A percentile compares a stretch with the other conserved stretches of the same genome.
phyloP scores from a whole-genome alignment of 78 protist species.

The Isochrysis galbana region DNA sequence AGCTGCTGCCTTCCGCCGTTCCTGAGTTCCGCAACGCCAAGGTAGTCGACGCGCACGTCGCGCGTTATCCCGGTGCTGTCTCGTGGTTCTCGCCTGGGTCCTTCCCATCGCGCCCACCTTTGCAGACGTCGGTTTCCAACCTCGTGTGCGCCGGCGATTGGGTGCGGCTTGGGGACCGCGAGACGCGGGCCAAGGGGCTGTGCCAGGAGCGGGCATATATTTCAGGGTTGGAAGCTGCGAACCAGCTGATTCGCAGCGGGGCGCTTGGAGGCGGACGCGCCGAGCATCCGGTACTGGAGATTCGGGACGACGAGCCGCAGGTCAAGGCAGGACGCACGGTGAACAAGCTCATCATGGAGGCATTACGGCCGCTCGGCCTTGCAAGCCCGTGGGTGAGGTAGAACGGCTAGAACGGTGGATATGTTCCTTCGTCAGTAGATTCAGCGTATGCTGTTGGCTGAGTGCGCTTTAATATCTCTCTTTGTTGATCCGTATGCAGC shows the following conservation, averaged over 20 bases:
- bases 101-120: background rate
- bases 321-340: background rate
- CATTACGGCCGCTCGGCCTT: background rate
- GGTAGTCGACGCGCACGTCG: background rate
- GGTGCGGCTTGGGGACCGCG: constrained; percentile 44
- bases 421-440: too few relatives aligned
- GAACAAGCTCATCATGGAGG: background rate
- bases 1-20: constrained; percentile 44
- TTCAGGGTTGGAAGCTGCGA: constrained; percentile 40
- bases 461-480: too few relatives aligned
- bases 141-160: constrained; percentile 43
- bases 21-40: background rate
- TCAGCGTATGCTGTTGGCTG: too few relatives aligned
- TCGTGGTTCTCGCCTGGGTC: constrained; percentile 51
- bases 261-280: background rate
- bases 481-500: too few relatives aligned
- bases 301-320: constrained; percentile 48
- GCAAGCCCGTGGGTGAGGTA: too few relatives aligned
- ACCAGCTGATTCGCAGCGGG: constrained; percentile 30
- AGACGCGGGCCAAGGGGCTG: constrained; percentile 43
- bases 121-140: background rate
- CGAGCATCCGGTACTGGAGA: background rate
- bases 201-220: constrained; percentile 54
- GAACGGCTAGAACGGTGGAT: too few relatives aligned
- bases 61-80: constrained; percentile 36